Evolutionary conservation across 2,329 filamentous ascomycete species (phyloP).

Genomic region (Didymella exigua): DNA sequence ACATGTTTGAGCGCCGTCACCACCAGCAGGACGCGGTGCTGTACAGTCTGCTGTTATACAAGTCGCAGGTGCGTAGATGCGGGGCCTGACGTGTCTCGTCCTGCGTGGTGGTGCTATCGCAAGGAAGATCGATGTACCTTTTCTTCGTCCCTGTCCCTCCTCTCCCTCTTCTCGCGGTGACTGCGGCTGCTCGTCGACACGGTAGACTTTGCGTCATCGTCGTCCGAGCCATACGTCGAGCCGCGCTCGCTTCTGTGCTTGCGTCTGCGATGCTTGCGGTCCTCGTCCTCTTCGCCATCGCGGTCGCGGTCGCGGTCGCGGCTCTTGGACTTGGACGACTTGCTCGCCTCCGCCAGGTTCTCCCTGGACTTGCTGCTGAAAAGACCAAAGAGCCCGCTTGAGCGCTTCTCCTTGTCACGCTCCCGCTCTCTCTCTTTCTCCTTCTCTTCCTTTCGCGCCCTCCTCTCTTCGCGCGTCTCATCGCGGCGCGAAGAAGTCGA

Average conservation of each 20-base stretch:
- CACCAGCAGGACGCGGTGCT: conserved; percentile 2
- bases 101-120: conserved; percentile 24
- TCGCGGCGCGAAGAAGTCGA: conserved; percentile 50
- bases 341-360: conserved; percentile 40
- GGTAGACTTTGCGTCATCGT: conserved; percentile 46
- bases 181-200: conserved; percentile 43
- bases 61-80: not conserved
- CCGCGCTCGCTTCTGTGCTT: conserved; percentile 49
- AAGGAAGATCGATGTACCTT: conserved; percentile 47
- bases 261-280: conserved; percentile 54
- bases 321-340: conserved; percentile 42
- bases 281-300: conserved; percentile 44
- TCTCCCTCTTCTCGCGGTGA: conserved; percentile 50
- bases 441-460: conserved; percentile 25
- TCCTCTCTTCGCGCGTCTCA: conserved; percentile 38
- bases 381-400: conserved; percentile 53
- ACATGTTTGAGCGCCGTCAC: conserved; percentile 29
- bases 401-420: conserved; percentile 53
- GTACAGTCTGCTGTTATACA: not conserved
- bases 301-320: conserved; percentile 37
- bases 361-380: conserved; percentile 55
- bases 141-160: conserved; percentile 42
- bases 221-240: conserved; percentile 47
- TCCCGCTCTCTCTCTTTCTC: conserved; percentile 44
- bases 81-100: not conserved